A percentile compares a stretch with the other conserved stretches of the same genome.
Conservation (phyloP, 1,139 yeast species). For the Nakaseomyces delphensis region DNA sequence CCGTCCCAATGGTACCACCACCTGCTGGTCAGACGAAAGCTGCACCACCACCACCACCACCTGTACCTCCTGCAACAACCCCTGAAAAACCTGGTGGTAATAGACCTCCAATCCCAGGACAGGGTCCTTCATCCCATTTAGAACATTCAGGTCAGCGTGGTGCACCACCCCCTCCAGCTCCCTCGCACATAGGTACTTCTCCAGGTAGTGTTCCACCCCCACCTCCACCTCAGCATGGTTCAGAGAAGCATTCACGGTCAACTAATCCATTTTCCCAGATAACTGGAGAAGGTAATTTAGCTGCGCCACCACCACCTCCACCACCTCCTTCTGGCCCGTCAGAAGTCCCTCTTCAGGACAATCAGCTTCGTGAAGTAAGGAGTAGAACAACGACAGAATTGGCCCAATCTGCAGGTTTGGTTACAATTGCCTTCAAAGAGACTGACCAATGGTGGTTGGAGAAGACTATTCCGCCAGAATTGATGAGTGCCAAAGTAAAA, state of each 20-base stretch:
- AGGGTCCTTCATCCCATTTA: constrained; percentile 10
- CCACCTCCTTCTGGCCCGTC: constrained; percentile 7
- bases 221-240: neutral
- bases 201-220: neutral
- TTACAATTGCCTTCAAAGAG: constrained; percentile 29
- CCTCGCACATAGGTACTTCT: neutral
- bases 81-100: neutral
- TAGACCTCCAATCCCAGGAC: neutral
- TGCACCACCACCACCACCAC: constrained; percentile 16
- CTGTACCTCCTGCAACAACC: constrained; percentile 11
- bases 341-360: constrained; percentile 9
- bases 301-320: constrained; percentile 6
- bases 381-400: constrained; percentile 3
- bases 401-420: neutral
- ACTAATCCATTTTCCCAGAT: constrained; percentile 2
- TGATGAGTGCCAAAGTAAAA: constrained; percentile 35
- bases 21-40: constrained; percentile 8
- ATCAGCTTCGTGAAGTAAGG: constrained; percentile 14
- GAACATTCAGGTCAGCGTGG: constrained; percentile 4
- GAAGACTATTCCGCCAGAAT: constrained; percentile 50
- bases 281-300: neutral
- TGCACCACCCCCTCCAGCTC: constrained; percentile 9
- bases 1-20: constrained; percentile 14
- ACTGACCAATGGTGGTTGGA: constrained; percentile 32
- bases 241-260: too few species aligned